Percentiles rank a stretch among this genome's conserved stretches.
These are phyloP conservation scores for Zygosaccharomyces gambellarensis DNA, from an alignment of 805 yeast genomes.

Conservation along the genomic window DNA sequence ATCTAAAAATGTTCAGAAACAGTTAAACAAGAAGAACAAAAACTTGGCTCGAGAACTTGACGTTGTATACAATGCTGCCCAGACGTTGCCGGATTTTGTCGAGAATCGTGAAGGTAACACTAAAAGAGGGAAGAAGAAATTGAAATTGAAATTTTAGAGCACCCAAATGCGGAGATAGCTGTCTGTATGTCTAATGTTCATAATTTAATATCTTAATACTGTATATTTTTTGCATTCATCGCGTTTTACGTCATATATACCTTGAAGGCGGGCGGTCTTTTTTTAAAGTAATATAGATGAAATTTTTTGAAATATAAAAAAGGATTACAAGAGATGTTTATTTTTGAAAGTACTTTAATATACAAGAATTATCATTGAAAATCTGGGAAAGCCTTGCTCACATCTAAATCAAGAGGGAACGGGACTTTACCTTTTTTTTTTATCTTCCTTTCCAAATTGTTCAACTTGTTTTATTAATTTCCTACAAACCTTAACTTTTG, in stretches of 20 bases:
- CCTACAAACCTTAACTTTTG: neutral
- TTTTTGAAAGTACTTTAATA: neutral
- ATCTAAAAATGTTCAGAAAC: constrained; percentile 55
- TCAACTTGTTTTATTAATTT: neutral
- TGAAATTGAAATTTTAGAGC: constrained; percentile 19
- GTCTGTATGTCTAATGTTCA: neutral
- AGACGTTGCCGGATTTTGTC: constrained; percentile 18
- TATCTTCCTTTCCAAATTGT: neutral
- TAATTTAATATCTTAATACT: neutral
- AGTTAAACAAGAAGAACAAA: constrained; percentile 22
- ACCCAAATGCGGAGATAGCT: neutral
- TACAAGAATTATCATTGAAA: neutral
- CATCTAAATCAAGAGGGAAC: neutral
- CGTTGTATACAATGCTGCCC: constrained; percentile 18
- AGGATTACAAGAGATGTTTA: neutral
- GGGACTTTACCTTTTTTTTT: neutral
- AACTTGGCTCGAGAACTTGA: constrained; percentile 12
- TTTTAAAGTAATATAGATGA: constrained; percentile 2
- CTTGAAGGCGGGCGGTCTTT: constrained; percentile 4
- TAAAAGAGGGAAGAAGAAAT: constrained; percentile 14
- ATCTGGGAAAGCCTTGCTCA: neutral
- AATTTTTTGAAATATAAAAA: constrained; percentile 4
- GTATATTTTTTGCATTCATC: neutral
- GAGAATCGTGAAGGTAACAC: neutral
- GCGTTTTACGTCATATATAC: constrained; percentile 5